Evolutionary conservation across 2,329 filamentous ascomycete species (phyloP).

Genomic region (Fusarium buharicum): DNA sequence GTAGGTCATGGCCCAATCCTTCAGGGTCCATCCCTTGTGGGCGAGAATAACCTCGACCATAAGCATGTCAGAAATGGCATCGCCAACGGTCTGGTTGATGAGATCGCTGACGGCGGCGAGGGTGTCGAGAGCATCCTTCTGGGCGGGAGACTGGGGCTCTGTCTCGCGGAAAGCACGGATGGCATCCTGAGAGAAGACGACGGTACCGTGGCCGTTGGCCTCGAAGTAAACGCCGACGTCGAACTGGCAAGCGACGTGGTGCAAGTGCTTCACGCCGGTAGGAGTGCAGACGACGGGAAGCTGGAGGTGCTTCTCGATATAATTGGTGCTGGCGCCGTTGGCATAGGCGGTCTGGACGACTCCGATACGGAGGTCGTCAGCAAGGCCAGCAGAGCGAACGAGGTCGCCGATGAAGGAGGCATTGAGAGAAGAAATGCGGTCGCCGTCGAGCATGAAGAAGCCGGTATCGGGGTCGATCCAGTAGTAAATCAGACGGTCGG

Average conservation of each 20-base stretch:
- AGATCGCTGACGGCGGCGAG: slow-evolving; percentile 86
- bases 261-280: slow-evolving; percentile 96
- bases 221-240: slow-evolving; percentile 99
- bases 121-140: slow-evolving; percentile 88
- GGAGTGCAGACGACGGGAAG: slow-evolving; percentile 93
- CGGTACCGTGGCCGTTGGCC: slow-evolving; percentile 96
- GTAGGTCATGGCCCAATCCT: slow-evolving; percentile 94
- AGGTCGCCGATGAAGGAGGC: slow-evolving; percentile 95
- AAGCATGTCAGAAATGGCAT: slow-evolving; percentile 94
- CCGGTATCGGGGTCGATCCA: slow-evolving; percentile 83
- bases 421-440: slow-evolving; percentile 93
- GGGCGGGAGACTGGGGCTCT: slow-evolving; percentile 88
- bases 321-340: slow-evolving; percentile 93
- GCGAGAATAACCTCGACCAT: slow-evolving; percentile 96
- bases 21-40: slow-evolving; percentile 90
- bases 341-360: slow-evolving; percentile 98
- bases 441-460: slow-evolving; percentile 94
- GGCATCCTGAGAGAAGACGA: slow-evolving; percentile 90
- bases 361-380: slow-evolving; percentile 85
- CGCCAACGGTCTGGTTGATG: slow-evolving; percentile 98
- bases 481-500: slow-evolving; percentile 95
- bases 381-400: slow-evolving; percentile 79
- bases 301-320: slow-evolving; percentile 86
- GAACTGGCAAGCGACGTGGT: slow-evolving; percentile 94
- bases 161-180: slow-evolving; percentile 80